A percentile compares a stretch with the other conserved stretches of the same genome.
Evolutionary conservation across 768 basidiomycete genomes (phyloP).

Genomic region (Boletus tylopilopsis): DNA sequence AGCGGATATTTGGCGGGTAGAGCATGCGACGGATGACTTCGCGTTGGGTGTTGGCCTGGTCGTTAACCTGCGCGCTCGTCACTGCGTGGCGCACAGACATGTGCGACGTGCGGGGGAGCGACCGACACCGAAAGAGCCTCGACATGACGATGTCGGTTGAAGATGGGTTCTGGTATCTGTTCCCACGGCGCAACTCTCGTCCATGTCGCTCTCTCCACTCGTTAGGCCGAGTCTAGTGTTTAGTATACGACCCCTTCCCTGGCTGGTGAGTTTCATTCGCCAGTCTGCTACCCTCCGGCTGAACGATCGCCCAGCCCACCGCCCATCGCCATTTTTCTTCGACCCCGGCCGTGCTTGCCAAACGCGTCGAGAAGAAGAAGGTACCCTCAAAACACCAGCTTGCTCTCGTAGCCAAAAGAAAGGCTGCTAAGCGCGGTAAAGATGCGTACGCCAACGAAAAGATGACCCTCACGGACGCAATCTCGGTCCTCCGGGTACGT

Average conservation of each 20-base stretch:
- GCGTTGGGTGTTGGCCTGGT: slow-evolving; percentile 53
- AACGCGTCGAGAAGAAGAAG: slow-evolving; percentile 51
- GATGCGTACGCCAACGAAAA: slow-evolving; percentile 61
- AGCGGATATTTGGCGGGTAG: slow-evolving; percentile 75
- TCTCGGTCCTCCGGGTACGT: slow-evolving; percentile 68
- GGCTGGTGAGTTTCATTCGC: slow-evolving; percentile 1
- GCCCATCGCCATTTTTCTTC: slow-evolving; percentile 45
- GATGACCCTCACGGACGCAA: slow-evolving; percentile 61
- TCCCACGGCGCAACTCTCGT: slow-evolving; percentile 20
- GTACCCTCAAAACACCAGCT: slow-evolving; percentile 68
- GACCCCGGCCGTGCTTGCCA: slow-evolving; percentile 41
- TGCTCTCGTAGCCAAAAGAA: slow-evolving; percentile 60
- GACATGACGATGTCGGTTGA: slow-evolving; percentile 32
- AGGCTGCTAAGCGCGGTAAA: slow-evolving; percentile 50
- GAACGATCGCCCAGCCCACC: background rate
- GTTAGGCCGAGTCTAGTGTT: slow-evolving; percentile 11
- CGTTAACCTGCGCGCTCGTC: slow-evolving; percentile 22
- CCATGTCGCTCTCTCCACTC: slow-evolving; percentile 21
- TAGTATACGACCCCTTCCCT: slow-evolving; percentile 32
- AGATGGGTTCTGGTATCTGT: slow-evolving; percentile 1
- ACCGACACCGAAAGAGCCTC: slow-evolving; percentile 27
- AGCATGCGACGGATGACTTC: slow-evolving; percentile 75
- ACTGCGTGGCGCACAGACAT: slow-evolving; percentile 42
- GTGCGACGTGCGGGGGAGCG: slow-evolving; percentile 28
- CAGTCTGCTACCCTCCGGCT: background rate